Percentiles rank a stretch among this genome's conserved stretches.
phyloP scores from a whole-genome alignment of 805 yeast species.

The Sugiyamaella mastotermitis region DNA sequence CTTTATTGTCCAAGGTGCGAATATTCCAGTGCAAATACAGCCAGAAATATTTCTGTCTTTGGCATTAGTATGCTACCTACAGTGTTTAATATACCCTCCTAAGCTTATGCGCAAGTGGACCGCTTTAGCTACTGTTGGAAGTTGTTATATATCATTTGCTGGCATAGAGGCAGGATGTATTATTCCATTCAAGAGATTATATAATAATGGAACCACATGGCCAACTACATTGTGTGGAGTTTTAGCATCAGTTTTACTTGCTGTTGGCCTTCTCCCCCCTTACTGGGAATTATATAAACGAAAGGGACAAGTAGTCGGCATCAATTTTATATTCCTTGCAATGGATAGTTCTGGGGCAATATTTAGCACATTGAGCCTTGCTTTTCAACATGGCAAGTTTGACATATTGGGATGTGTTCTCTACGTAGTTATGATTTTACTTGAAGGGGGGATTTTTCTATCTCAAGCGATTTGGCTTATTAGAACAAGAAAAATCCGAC shows the following conservation, averaged over 20 bases:
- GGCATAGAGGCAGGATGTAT: constrained; percentile 69
- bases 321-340: constrained; percentile 69
- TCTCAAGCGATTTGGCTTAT: constrained; percentile 69
- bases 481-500: constrained; percentile 20
- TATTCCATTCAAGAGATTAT: constrained; percentile 55
- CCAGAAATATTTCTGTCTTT: constrained; percentile 77
- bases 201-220: constrained; percentile 53
- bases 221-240: constrained; percentile 78
- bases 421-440: constrained; percentile 61
- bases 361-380: constrained; percentile 61
- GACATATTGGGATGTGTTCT: constrained; percentile 78
- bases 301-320: constrained; percentile 79
- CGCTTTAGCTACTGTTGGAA: constrained; percentile 30
- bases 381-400: constrained; percentile 46
- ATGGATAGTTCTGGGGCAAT: constrained; percentile 81
- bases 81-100: constrained; percentile 74
- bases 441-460: constrained; percentile 71
- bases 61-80: constrained; percentile 60
- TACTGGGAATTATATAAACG: constrained; percentile 77
- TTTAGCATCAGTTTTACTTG: constrained; percentile 70
- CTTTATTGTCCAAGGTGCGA: constrained; percentile 63
- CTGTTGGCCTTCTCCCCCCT: constrained; percentile 79
- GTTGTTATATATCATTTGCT: constrained; percentile 38
- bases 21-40: constrained; percentile 75
- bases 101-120: constrained; percentile 25